Evolutionary conservation across 1,139 yeast genomes (phyloP).

Genomic region (Candida anutae): DNA sequence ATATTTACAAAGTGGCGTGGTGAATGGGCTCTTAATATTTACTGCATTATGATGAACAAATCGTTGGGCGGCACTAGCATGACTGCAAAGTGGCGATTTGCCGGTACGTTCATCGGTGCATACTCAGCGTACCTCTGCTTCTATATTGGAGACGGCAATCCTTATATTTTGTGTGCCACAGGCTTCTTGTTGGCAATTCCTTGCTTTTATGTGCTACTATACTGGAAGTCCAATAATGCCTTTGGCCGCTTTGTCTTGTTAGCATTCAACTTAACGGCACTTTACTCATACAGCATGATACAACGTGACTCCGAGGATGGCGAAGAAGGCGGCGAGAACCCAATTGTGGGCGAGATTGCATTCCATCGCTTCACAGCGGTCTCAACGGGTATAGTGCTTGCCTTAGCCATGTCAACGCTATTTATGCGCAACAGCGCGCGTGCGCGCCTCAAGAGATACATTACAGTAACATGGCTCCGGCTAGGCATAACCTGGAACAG

Average conservation of each 20-base stretch:
- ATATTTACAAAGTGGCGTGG: constrained; percentile 62
- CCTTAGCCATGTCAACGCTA: constrained; percentile 53
- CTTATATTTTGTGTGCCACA: constrained; percentile 41
- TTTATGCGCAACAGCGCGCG: constrained; percentile 76
- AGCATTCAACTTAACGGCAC: constrained; percentile 72
- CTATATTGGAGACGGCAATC: constrained; percentile 52
- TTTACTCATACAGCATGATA: constrained; percentile 67
- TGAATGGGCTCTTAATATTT: constrained; percentile 81
- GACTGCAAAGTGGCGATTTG: constrained; percentile 68
- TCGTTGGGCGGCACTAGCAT: constrained; percentile 81
- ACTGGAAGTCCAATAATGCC: constrained; percentile 57
- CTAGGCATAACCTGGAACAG: constrained; percentile 80
- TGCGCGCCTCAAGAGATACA: constrained; percentile 52
- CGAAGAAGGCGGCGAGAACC: constrained; percentile 63
- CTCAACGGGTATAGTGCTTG: constrained; percentile 70
- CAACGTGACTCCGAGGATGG: constrained; percentile 56
- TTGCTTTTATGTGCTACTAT: constrained; percentile 62
- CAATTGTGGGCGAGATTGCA: constrained; percentile 70
- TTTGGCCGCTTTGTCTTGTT: constrained; percentile 68
- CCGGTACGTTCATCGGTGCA: constrained; percentile 75
- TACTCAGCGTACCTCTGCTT: constrained; percentile 51
- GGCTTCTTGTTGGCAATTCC: constrained; percentile 58
- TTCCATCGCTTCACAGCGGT: constrained; percentile 72
- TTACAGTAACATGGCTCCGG: constrained; percentile 66
- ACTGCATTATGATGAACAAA: constrained; percentile 78